Evolutionary conservation across 345 rosid species (phyloP).

Genomic region (Eutrema heterophyllum): DNA sequence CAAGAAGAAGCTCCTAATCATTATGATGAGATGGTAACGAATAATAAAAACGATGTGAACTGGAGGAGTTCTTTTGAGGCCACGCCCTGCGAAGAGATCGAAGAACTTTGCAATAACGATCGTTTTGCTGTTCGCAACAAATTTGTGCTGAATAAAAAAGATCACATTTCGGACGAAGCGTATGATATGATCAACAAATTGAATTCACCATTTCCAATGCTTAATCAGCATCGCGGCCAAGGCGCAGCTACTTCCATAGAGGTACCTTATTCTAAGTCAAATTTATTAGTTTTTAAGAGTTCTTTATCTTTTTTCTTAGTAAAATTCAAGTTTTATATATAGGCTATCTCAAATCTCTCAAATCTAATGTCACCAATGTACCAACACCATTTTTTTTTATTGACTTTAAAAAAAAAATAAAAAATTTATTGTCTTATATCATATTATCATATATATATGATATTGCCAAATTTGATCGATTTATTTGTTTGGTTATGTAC

Average conservation of each 20-base stretch:
- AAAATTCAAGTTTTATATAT: background rate
- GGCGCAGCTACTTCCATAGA: conserved; percentile 16
- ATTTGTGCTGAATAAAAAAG: conserved; percentile 1
- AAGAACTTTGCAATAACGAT: conserved; percentile 17
- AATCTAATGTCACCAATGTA: background rate
- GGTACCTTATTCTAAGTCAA: conserved; percentile 14
- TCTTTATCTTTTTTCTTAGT: background rate
- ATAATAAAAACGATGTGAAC: background rate
- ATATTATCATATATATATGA: too few species aligned
- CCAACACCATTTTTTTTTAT: too few species aligned
- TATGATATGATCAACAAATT: conserved; percentile 13
- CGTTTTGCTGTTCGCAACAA: conserved; percentile 1
- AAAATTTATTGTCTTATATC: too few species aligned
- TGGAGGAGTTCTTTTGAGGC: conserved; percentile 11
- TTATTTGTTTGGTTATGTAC: background rate
- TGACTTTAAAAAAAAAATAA: too few species aligned
- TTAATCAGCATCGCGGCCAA: conserved; percentile 18
- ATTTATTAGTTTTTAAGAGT: background rate
- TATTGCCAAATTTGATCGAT: background rate
- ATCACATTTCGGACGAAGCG: conserved; percentile 5
- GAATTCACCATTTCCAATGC: conserved; percentile 18
- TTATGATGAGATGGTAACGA: background rate
- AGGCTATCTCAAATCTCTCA: background rate
- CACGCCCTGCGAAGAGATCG: background rate
- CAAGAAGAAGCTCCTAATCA: conserved; percentile 6